Base-by-base conservation (phyloP, 2,329 filamentous ascomycete genomes). In the Penicillium sp. region DNA sequence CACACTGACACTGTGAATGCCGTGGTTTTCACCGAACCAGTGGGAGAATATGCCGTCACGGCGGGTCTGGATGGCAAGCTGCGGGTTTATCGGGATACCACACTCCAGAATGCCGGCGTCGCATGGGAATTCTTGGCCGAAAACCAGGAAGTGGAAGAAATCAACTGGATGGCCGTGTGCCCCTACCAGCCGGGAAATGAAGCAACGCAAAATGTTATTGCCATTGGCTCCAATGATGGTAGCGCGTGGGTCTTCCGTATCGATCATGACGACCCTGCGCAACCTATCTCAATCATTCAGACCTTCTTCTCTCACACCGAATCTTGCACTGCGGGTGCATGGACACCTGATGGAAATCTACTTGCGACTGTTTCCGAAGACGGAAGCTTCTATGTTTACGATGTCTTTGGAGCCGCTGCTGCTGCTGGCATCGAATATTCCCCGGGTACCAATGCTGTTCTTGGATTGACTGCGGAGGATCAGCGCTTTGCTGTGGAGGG, bases 161-260 rank as follows among this genome's bases (percentile, higher is more conserved):
- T 99, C 67, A 96, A 94, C 78, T 99, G 93, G 92, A 75, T 97
- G 32, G 75, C 80, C 1, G 76, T 91, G 0, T 96, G 90, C 69
- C 91, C 92, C 80, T 86, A 57, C 73, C 85, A 11, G 39, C 58
- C 65, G 38, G 69, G 66, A 1, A 64, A 67, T 4, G 71, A 74
- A 34, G 76, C 79, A 6, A 84, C 90, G 69, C 84, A 88, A 57
- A 95, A 97, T 75, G 86, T 90, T 8, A 70, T 99, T 58, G 94
- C 94, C 0, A 78, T 99, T 7, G 94, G 94, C 53, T 91, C 91
- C 32, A 89, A 83, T 34, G 92, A 99, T 70, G 94, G 94, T 51
- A 92, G 87, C 47, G 91, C 97, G 39, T 99, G 94, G 94, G 88
- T 99, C 9, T 96, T 97, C 77, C 87, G 86, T n/a, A 81, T 97